phyloP scores from a whole-genome alignment of 768 basidiomycete genomes.

The Mycena maculata region DNA sequence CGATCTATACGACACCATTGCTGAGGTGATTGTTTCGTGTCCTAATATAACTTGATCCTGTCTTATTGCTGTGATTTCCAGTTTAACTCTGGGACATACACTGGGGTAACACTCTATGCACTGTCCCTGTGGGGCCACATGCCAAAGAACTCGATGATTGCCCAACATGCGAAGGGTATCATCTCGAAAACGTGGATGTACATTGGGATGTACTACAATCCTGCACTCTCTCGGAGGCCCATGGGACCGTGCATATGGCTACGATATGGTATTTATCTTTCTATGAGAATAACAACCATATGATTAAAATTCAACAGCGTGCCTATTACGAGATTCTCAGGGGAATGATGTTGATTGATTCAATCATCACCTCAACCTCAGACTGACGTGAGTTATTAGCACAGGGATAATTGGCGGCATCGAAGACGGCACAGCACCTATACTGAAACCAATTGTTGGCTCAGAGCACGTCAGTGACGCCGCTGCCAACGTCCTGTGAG shows the following conservation, averaged over 20 bases:
- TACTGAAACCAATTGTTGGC: constrained; percentile 42
- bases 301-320: constrained; percentile 27
- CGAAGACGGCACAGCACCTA: constrained; percentile 38
- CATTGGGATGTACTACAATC: constrained; percentile 42
- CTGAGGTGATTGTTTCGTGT: constrained; percentile 38
- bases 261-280: constrained; percentile 38
- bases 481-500: constrained; percentile 41
- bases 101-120: constrained; percentile 44
- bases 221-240: constrained; percentile 44
- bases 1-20: constrained; percentile 41
- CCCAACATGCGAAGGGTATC: constrained; percentile 36
- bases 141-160: constrained; percentile 43
- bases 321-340: constrained; percentile 45
- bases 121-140: constrained; percentile 48
- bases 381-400: constrained; percentile 2
- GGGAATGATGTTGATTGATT: constrained; percentile 22
- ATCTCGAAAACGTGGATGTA: constrained; percentile 42
- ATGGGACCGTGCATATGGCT: constrained; percentile 46
- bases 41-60: too few species aligned
- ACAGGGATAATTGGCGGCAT: constrained; percentile 43
- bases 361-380: not conserved
- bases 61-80: constrained; percentile 5
- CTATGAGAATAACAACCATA: not conserved
- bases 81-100: constrained; percentile 48
- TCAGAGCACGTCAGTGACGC: constrained; percentile 43